These are phyloP conservation scores for Atractiella rhizophila DNA, from an alignment of 768 basidiomycete species.

Conservation along the genomic window DNA sequence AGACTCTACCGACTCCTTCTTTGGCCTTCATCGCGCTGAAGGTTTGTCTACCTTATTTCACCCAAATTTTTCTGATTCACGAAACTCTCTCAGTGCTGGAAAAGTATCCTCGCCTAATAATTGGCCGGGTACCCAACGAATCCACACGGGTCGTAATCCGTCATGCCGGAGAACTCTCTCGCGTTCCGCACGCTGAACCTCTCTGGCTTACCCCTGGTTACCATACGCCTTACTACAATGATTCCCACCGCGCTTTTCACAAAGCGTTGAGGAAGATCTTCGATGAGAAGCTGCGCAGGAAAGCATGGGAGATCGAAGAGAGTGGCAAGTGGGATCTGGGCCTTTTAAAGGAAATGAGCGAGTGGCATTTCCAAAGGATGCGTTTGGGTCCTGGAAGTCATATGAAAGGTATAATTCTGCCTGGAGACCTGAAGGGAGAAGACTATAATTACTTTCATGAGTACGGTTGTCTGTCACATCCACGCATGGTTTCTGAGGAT, in stretches of 20 bases:
- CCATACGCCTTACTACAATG: slow-evolving; percentile 51
- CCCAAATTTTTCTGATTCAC: neutral
- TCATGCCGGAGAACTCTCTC: slow-evolving; percentile 35
- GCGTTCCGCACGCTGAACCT: slow-evolving; percentile 69
- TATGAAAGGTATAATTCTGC: slow-evolving; percentile 46
- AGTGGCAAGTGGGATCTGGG: slow-evolving; percentile 58
- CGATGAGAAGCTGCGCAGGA: slow-evolving; percentile 39
- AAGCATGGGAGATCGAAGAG: slow-evolving; percentile 50
- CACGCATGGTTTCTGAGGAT: neutral
- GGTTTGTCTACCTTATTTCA: neutral
- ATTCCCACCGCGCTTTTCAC: slow-evolving; percentile 42
- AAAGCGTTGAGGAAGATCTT: slow-evolving; percentile 39
- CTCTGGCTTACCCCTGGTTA: slow-evolving; percentile 42
- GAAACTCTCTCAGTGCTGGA: slow-evolving; percentile 11
- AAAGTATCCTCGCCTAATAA: slow-evolving; percentile 11
- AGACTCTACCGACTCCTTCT: slow-evolving; percentile 47
- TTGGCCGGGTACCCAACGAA: slow-evolving; percentile 5
- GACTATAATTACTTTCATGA: slow-evolving; percentile 86
- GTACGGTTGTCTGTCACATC: slow-evolving; percentile 12
- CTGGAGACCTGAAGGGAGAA: slow-evolving; percentile 47
- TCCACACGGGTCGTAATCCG: slow-evolving; percentile 18
- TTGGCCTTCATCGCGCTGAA: slow-evolving; percentile 37
- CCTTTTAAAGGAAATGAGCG: slow-evolving; percentile 55
- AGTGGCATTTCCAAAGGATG: slow-evolving; percentile 54
- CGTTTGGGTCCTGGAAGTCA: slow-evolving; percentile 74